Evolutionary conservation across 441 rosid genomes (phyloP).

Genomic region (Pelargonium fulgidum): DNA sequence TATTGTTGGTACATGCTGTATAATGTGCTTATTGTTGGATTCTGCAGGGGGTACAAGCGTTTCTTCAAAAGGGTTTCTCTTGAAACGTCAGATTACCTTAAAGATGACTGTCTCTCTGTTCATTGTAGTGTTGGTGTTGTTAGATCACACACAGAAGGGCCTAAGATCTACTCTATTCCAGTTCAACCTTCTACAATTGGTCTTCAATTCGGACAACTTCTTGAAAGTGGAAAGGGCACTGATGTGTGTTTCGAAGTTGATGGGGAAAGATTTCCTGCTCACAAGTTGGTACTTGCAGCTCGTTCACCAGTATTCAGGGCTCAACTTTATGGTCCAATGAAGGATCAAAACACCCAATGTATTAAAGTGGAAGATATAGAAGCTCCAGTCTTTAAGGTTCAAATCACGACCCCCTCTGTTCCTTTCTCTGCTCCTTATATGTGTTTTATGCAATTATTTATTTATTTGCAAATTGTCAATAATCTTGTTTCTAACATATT

Average conservation of each 20-base stretch:
- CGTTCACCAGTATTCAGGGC: slow-evolving; percentile 97
- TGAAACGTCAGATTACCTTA: slow-evolving; percentile 81
- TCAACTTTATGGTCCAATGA: slow-evolving; percentile 97
- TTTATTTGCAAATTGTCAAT: not conserved
- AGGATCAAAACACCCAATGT: slow-evolving; percentile 52
- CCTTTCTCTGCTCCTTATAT: not conserved
- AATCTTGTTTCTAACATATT: not conserved
- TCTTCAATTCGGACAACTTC: slow-evolving; percentile 63
- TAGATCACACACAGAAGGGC: slow-evolving; percentile 84
- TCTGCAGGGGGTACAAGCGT: slow-evolving; percentile 84
- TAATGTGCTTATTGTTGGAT: slow-evolving; percentile 15
- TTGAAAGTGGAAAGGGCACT: slow-evolving; percentile 64
- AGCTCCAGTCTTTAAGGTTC: slow-evolving; percentile 80
- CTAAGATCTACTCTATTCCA: slow-evolving; percentile 57
- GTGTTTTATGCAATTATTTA: not conserved
- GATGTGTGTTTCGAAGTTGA: slow-evolving; percentile 79
- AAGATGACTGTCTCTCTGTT: slow-evolving; percentile 66
- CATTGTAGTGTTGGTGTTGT: slow-evolving; percentile 92
- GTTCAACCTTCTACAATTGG: slow-evolving; percentile 74
- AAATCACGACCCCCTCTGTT: not conserved
- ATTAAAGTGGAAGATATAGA: slow-evolving; percentile 83
- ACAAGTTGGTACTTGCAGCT: slow-evolving; percentile 86
- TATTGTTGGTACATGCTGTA: not conserved
- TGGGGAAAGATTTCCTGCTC: slow-evolving; percentile 71
- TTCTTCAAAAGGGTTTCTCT: slow-evolving; percentile 66